A percentile compares a stretch with the other conserved stretches of the same genome.
These are phyloP conservation scores for Daedaleopsis nitida DNA, from an alignment of 768 basidiomycete genomes.

Conservation along the genomic window DNA sequence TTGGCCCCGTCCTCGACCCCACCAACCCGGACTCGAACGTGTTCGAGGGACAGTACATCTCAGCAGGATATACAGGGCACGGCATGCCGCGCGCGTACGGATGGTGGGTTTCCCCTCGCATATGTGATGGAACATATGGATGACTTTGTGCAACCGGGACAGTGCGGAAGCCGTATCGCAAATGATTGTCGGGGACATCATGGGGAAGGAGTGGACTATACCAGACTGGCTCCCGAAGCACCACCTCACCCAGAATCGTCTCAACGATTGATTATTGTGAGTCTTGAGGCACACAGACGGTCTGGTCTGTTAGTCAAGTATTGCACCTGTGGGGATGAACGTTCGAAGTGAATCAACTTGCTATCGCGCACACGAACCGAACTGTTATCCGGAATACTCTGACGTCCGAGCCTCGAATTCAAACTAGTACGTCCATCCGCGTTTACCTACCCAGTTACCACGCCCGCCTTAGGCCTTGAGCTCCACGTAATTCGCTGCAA, in stretches of 20 bases:
- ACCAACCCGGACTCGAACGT: conserved; percentile 11
- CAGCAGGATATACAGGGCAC: conserved; percentile 75
- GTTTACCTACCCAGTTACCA: too few species aligned
- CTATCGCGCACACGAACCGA: too few species aligned
- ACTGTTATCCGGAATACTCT: too few species aligned
- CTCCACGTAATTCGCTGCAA: conserved; percentile 22
- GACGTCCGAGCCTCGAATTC: too few species aligned
- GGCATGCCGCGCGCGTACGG: conserved; percentile 80
- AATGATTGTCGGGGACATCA: conserved; percentile 57
- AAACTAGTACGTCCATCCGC: too few species aligned
- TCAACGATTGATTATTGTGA: not conserved
- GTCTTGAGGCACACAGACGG: too few species aligned
- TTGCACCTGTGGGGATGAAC: too few species aligned
- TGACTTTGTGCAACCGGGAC: conserved; percentile 1
- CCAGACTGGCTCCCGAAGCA: conserved; percentile 65
- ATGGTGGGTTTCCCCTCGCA: conserved; percentile 48
- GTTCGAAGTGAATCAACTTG: too few species aligned
- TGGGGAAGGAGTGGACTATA: conserved; percentile 44
- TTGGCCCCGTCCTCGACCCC: conserved; percentile 56
- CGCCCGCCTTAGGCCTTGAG: conserved; percentile 13
- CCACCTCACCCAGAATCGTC: conserved; percentile 29
- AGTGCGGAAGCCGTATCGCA: conserved; percentile 65
- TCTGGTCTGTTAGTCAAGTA: too few species aligned
- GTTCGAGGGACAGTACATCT: conserved; percentile 65
- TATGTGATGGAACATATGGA: not conserved